Conservation (phyloP, 2,329 filamentous ascomycete species). For the Penicillium thymicola region DNA sequence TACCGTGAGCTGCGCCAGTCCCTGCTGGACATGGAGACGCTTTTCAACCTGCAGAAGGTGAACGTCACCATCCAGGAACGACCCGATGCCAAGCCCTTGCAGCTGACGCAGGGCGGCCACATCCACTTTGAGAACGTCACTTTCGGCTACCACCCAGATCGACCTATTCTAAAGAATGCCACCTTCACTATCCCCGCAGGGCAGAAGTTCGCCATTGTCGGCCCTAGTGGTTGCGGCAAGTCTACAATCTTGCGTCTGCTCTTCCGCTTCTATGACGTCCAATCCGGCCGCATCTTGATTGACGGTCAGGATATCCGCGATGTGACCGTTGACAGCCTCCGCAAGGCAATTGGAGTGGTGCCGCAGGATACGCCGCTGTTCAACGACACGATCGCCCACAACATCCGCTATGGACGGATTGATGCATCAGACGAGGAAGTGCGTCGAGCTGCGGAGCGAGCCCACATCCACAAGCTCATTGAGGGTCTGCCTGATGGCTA, state of each 20-base stretch:
- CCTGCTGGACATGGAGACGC: constrained; percentile 94
- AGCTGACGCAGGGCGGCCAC: constrained; percentile 73
- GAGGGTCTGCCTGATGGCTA: constrained; percentile 81
- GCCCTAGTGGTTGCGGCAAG: constrained; percentile 93
- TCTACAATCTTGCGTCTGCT: constrained; percentile 86
- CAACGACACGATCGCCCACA: constrained; percentile 93
- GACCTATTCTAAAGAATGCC: constrained; percentile 81
- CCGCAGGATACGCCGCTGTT: constrained; percentile 96
- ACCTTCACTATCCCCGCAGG: constrained; percentile 88
- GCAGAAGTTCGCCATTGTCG: constrained; percentile 93
- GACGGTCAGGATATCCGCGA: constrained; percentile 89
- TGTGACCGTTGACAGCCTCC: constrained; percentile 76
- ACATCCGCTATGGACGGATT: constrained; percentile 88
- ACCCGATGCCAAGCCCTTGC: constrained; percentile 68
- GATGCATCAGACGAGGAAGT: constrained; percentile 71
- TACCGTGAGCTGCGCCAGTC: constrained; percentile 95
- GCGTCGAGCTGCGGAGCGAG: constrained; percentile 71
- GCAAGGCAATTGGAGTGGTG: constrained; percentile 86
- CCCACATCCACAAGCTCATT: constrained; percentile 81
- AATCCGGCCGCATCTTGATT: constrained; percentile 79
- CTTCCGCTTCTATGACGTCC: constrained; percentile 91
- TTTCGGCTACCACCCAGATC: constrained; percentile 85
- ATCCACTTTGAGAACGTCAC: constrained; percentile 93
- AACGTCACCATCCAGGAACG: constrained; percentile 82
- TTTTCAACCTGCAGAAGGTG: constrained; percentile 96